Conservation (phyloP, 371 early-diverging fungal genomes). For the Mortierella sp. region DNA sequence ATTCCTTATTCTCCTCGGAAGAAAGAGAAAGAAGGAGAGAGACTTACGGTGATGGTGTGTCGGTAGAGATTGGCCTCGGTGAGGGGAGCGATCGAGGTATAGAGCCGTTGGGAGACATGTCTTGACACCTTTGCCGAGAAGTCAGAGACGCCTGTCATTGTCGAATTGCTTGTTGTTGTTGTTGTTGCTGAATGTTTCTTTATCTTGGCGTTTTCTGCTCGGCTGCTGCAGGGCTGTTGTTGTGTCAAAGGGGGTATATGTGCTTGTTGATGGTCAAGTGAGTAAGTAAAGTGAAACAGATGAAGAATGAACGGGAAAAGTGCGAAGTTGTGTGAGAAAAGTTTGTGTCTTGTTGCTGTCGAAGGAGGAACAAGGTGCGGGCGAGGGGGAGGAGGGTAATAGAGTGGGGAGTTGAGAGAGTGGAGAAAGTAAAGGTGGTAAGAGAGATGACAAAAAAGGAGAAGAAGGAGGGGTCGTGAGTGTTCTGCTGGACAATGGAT, state of each 20-base stretch:
- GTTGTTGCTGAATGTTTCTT: background rate
- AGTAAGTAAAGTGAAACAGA: background rate
- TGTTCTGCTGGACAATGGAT: background rate
- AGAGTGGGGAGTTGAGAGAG: background rate
- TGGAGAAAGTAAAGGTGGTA: too few species aligned
- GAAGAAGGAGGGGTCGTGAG: conserved; percentile 5
- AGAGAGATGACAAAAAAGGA: background rate
- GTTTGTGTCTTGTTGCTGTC: background rate
- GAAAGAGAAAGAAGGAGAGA: background rate
- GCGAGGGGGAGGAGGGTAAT: background rate
- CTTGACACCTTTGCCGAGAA: conserved; percentile 42
- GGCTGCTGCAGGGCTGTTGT: background rate
- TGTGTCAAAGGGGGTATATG: background rate
- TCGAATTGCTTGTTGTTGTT: background rate
- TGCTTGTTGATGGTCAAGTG: background rate
- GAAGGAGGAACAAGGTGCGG: background rate
- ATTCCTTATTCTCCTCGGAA: background rate
- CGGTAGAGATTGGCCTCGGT: conserved; percentile 53
- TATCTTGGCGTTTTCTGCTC: background rate
- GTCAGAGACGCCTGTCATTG: conserved; percentile 41
- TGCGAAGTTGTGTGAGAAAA: background rate
- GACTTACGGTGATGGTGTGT: conserved; percentile 38
- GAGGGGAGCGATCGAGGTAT: conserved; percentile 23
- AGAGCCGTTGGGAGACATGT: conserved; percentile 26
- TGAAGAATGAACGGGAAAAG: background rate